phyloP scores from a whole-genome alignment of 2,329 filamentous ascomycete genomes.

The Metarhizium anisopliae region DNA sequence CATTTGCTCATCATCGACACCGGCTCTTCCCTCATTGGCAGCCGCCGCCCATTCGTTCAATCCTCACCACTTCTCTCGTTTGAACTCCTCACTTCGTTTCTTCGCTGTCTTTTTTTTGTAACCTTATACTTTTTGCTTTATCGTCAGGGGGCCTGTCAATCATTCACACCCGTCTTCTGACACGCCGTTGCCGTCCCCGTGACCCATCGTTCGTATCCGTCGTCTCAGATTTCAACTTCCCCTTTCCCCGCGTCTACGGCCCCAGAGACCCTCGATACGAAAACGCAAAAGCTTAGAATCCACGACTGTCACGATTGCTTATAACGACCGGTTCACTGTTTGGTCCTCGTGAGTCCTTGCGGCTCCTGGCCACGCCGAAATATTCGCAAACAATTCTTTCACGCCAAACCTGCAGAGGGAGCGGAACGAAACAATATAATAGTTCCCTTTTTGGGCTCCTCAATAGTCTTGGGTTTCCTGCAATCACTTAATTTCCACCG shows the following conservation, averaged over 20 bases:
- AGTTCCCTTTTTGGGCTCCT: no score
- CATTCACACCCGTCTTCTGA: not conserved
- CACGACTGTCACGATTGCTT: not conserved
- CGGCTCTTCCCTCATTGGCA: not conserved
- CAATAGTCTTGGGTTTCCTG: no score
- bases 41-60: slow-evolving; percentile 1
- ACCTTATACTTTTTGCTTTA: not conserved
- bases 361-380: not conserved
- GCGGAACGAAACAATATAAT: no score
- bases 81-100: not conserved
- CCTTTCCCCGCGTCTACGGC: not conserved
- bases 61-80: not conserved
- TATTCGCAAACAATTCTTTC: not conserved
- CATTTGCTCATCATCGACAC: not conserved
- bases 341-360: not conserved
- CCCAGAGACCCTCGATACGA: not conserved
- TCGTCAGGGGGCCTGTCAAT: not conserved
- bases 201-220: not conserved
- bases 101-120: not conserved
- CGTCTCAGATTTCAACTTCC: not conserved
- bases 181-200: not conserved
- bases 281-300: not conserved
- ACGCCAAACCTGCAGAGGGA: not conserved
- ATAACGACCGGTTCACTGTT: not conserved
- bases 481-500: not conserved